Evolutionary conservation across 306 rosid genomes (phyloP).

Genomic region (Quercus aquifolioides): DNA sequence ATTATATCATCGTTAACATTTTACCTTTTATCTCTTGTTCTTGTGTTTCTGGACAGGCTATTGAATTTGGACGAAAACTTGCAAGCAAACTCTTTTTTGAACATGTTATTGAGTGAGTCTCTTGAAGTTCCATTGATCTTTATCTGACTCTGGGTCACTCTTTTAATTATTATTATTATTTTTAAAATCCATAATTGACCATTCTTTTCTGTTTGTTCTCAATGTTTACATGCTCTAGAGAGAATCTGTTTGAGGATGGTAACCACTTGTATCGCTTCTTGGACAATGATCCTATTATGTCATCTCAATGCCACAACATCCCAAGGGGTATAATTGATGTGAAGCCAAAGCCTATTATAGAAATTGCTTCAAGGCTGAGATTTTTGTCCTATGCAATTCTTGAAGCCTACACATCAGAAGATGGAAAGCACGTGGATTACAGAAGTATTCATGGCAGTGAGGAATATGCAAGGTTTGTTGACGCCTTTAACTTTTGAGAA

Average conservation of each 20-base stretch:
- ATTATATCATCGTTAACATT: slow-evolving; percentile 1
- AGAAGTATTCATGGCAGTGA: slow-evolving; percentile 78
- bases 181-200: neutral
- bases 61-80: slow-evolving; percentile 85
- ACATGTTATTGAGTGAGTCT: slow-evolving; percentile 83
- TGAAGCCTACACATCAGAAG: slow-evolving; percentile 78
- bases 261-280: slow-evolving; percentile 79
- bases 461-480: slow-evolving; percentile 83
- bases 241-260: slow-evolving; percentile 82
- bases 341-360: slow-evolving; percentile 71
- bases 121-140: slow-evolving; percentile 13
- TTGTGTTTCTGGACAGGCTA: slow-evolving; percentile 55
- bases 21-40: slow-evolving; percentile 12
- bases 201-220: slow-evolving; percentile 14
- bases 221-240: slow-evolving; percentile 40
- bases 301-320: slow-evolving; percentile 77
- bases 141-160: slow-evolving; percentile 2
- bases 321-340: slow-evolving; percentile 67
- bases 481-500: neutral
- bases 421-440: slow-evolving; percentile 72
- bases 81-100: slow-evolving; percentile 70
- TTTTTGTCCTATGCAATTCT: slow-evolving; percentile 61
- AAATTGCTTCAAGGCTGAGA: slow-evolving; percentile 85
- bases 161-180: neutral
- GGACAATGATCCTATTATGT: slow-evolving; percentile 80